Evolutionary conservation across 2,329 filamentous ascomycete genomes (phyloP), one percentile per base, ranked within the genome.

Genomic region (Phoma sp.): DNA sequence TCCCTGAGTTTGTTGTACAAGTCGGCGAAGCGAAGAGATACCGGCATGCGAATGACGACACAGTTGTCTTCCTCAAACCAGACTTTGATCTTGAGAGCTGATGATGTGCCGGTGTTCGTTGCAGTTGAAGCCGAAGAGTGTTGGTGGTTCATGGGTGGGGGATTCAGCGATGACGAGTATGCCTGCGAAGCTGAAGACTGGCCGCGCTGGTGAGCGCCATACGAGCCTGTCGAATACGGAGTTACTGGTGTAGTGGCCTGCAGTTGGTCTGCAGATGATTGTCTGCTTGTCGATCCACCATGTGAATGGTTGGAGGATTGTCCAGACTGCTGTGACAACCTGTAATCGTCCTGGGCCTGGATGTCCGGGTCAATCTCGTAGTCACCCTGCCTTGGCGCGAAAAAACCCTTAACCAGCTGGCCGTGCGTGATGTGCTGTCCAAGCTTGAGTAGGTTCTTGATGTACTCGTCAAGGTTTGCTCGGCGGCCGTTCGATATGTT

Each of bases 391-490:
- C 93, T 85, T 4, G 95, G 95, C 1, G 88, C 88, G 73, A 99
- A 98, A 76, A 99, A 91, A 67, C 93, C 88, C 72, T 91, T 90
- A 19, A 98, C 94, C 8, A 98, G 80, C 53, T 88, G 87, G 71
- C 91, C 95, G 63, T 88, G 85, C 1, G 91, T 87, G 61, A 99
- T 97, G 72, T 97, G 92, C 0, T 85, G 80, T 3, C 92, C 91
- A 75, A 98, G 89, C 32, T 85, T 84, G 8, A 99, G 81, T 21
- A 99, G 82, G 67, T 95, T 94, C 78, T 96, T 96, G 65, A 99
- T 92, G 69, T 99, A 99, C 46, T 94, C 91, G 70, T 99, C 93
- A 35, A 99, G 80, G 72, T 96, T 97, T 73, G 95, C 91, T 55
- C 95, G 86, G 63, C 95, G 87, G 25, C 92, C 93, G 71, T 97